Evolutionary conservation across 2,329 filamentous ascomycete genomes (phyloP).

Genomic region (Ascochyta fabae): DNA sequence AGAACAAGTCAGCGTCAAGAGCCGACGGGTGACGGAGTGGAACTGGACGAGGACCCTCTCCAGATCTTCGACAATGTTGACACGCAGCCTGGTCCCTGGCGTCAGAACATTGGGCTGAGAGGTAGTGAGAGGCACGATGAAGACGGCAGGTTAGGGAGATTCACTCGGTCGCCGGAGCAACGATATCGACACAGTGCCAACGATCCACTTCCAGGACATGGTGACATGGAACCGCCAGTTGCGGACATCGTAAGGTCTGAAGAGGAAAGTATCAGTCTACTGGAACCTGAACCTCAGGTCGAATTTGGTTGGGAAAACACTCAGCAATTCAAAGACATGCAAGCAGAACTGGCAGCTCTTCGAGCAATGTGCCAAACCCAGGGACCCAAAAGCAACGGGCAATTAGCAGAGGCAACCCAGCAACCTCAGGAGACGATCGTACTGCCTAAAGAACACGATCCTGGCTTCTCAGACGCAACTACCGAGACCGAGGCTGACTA

Average conservation of each 20-base stretch:
- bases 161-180: not conserved
- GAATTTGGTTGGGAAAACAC: slow-evolving; percentile 7
- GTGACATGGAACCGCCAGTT: not conserved
- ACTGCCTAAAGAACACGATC: not conserved
- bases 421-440: slow-evolving; percentile 2
- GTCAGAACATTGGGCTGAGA: not conserved
- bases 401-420: slow-evolving; percentile 5
- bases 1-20: not conserved
- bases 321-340: slow-evolving; percentile 14
- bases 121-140: not conserved
- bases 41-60: not conserved
- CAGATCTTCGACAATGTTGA: slow-evolving; percentile 8
- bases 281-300: not conserved
- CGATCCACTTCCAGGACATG: not conserved
- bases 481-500: slow-evolving; percentile 6
- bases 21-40: not conserved
- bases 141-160: not conserved
- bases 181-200: not conserved
- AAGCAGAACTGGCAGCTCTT: slow-evolving; percentile 5
- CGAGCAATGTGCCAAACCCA: slow-evolving; percentile 13
- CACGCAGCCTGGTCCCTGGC: not conserved
- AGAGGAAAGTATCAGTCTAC: slow-evolving; percentile 9
- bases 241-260: not conserved
- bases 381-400: not conserved
- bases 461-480: slow-evolving; percentile 10